Evolutionary conservation across 148 eudicot genomes (phyloP).

Genomic region (Rhododendron henanense): DNA sequence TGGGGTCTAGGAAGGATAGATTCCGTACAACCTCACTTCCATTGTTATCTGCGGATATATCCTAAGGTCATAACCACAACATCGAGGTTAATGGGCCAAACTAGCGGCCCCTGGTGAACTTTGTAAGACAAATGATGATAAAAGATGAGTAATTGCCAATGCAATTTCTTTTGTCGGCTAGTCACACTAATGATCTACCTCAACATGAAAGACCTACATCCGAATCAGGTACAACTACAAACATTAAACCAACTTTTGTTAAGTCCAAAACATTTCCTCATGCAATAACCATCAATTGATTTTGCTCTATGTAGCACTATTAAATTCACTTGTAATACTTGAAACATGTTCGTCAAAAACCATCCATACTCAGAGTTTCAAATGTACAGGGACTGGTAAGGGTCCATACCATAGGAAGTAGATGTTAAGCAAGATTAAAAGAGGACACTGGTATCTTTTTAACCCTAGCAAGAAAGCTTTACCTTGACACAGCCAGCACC

Average conservation of each 20-base stretch:
- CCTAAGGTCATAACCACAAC: too few relatives aligned
- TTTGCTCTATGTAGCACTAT: too few relatives aligned
- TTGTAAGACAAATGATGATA: too few relatives aligned
- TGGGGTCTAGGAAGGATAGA: neutral
- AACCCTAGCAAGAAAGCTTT: neutral
- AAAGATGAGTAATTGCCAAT: too few relatives aligned
- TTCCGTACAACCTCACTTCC: neutral
- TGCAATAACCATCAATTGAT: neutral
- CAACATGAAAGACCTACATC: neutral
- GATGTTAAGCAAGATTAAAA: neutral
- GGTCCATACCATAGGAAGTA: neutral
- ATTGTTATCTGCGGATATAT: neutral
- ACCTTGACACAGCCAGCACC: conserved; percentile 44
- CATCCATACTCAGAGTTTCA: neutral
- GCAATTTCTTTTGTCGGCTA: neutral
- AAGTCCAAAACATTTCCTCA: neutral
- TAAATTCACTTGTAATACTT: too few relatives aligned
- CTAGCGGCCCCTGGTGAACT: too few relatives aligned
- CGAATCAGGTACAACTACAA: neutral
- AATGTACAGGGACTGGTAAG: neutral
- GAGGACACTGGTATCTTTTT: neutral
- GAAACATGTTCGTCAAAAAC: too few relatives aligned
- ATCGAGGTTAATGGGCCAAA: too few relatives aligned
- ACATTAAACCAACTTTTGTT: neutral
- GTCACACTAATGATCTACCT: neutral